phyloP scores from a whole-genome alignment of 441 rosid genomes.

The Adansonia rubrostipa region DNA sequence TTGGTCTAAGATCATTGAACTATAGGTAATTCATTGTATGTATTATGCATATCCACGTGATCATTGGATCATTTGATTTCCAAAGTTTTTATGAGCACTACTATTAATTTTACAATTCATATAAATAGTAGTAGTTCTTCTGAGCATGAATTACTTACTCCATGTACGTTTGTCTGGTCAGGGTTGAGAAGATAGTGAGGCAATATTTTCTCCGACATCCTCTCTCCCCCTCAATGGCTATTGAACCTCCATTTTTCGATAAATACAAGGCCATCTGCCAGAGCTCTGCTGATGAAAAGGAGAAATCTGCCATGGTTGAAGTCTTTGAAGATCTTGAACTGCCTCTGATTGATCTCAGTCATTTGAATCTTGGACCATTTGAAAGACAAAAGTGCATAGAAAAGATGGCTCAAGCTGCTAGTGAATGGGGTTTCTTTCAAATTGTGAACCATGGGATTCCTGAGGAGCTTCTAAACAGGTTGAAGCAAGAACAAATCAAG shows the following conservation, averaged over 20 bases:
- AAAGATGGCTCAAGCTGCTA: slow-evolving; percentile 52
- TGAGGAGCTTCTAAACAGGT: slow-evolving; percentile 39
- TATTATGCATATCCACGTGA: slow-evolving; percentile 13
- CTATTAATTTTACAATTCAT: neutral
- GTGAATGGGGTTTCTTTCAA: slow-evolving; percentile 76
- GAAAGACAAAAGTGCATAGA: slow-evolving; percentile 43
- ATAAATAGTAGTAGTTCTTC: neutral
- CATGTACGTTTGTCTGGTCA: neutral
- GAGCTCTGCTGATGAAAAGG: slow-evolving; percentile 7
- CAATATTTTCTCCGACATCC: neutral
- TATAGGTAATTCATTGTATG: neutral
- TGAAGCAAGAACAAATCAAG: slow-evolving; percentile 46
- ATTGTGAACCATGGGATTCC: slow-evolving; percentile 65
- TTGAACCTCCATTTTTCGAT: slow-evolving; percentile 50
- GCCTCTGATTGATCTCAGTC: slow-evolving; percentile 56
- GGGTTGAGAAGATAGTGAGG: neutral
- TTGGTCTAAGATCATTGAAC: neutral
- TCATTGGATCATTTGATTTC: neutral
- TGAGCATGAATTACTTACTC: slow-evolving; percentile 16
- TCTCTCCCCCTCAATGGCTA: slow-evolving; percentile 29
- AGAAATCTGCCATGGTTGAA: slow-evolving; percentile 7
- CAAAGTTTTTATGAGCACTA: neutral
- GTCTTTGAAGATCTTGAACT: slow-evolving; percentile 41
- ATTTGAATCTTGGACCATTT: slow-evolving; percentile 32
- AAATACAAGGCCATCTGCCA: slow-evolving; percentile 37